Base-by-base conservation (phyloP, 1,139 yeast species). In the Suhomyces panamericanus region DNA sequence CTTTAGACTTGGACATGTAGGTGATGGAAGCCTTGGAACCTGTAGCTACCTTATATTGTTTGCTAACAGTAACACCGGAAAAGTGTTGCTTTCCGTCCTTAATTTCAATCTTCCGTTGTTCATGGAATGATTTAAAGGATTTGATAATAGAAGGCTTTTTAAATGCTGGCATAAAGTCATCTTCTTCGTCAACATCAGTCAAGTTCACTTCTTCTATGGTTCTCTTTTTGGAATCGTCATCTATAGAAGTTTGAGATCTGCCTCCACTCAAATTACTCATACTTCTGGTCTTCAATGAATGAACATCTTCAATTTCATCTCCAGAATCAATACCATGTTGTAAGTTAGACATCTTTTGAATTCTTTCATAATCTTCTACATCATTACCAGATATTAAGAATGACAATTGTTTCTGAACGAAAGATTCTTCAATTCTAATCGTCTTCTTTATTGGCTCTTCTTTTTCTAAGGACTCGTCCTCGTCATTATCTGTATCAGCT, bases 381-480 rank as follows among this genome's bases (percentile, higher is more conserved):
- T 65, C 66, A 20, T 62, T 61, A 2, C 62, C 73, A 17, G 71
- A 69, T 32, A 66, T 67, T 44, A 84, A 70, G 57, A 85, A 86
- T 0, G 91, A 84, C 40, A 86, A 69, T 51, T 82, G 81, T 48
- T 75, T 76, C 43, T 81, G 81, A 9, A 86, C 85, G 56, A 80
- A 83, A 0, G 78, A 79, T 52, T 80, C 81, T 12, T 81, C 78
- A 35, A 72, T 56, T 29, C 53, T 57, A 7, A 66, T 57, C 2
- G 59, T 58, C 35, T 59, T 64, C 30, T 56, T 59, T 13, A 48
- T 40, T 1, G 60, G 56, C 11, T 49, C 56, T 15, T 50, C 56
- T 27, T 52, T 55, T n/a, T 45, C 54, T n/a, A 53, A 55, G 6
- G 47, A 50, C 6, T 38, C 50, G 3, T 38, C 39, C 26, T 52